phyloP scores from a whole-genome alignment of 805 yeast genomes.

The Yamadazyma insecticola region DNA sequence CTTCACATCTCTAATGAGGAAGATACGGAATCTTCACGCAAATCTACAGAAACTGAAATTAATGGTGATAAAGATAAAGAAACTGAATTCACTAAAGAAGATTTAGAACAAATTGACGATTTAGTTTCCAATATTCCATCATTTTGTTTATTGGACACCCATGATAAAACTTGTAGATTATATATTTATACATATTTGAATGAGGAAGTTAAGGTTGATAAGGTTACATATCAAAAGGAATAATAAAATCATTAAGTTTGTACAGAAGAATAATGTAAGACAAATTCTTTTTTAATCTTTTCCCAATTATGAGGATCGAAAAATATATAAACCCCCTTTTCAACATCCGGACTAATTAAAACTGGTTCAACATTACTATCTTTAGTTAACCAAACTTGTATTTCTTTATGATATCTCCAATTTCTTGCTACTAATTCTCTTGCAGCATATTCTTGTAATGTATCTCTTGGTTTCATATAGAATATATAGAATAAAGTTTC shows the following conservation, averaged over 20 bases:
- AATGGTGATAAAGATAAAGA: conserved; percentile 2
- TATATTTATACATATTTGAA: conserved; percentile 79
- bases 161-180: conserved; percentile 69
- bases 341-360: conserved; percentile 73
- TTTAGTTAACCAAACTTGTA: conserved; percentile 95
- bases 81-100: conserved; percentile 2
- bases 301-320: conserved; percentile 97
- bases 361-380: conserved; percentile 87
- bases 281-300: conserved; percentile 70
- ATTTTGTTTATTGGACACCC: conserved; percentile 85
- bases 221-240: conserved; percentile 46
- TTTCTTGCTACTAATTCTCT: conserved; percentile 85
- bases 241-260: conserved; percentile 18
- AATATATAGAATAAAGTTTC: conserved; percentile 92
- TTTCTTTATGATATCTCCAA: conserved; percentile 95
- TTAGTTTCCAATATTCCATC: conserved; percentile 57
- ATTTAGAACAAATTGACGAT: conserved; percentile 5
- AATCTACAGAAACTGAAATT: conserved; percentile 1
- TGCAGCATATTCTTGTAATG: conserved; percentile 90
- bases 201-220: conserved; percentile 88
- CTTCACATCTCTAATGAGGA: too few species aligned
- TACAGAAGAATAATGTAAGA: conserved; percentile 43
- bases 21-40: too few species aligned
- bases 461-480: conserved; percentile 89
- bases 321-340: conserved; percentile 88